Conservation (phyloP, 2,329 filamentous ascomycete species). For the Diaporthe citrichinensis region DNA sequence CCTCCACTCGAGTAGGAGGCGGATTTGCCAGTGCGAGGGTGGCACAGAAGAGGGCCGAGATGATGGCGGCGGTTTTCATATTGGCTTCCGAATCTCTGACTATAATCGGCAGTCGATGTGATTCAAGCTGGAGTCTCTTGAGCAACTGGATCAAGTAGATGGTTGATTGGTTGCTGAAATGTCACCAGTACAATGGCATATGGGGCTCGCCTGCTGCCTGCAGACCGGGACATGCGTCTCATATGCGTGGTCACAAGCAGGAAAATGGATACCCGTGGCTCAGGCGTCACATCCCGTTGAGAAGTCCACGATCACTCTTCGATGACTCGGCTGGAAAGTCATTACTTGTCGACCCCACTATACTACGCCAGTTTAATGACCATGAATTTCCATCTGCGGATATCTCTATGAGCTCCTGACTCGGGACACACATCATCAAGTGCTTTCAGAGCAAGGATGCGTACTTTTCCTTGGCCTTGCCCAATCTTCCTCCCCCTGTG, state of each 20-base stretch:
- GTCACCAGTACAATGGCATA: not conserved
- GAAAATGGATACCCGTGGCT: not conserved
- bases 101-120: fast-evolving
- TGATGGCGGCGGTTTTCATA: not conserved
- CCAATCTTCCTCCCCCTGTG: slow-evolving; percentile 1
- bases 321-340: not conserved
- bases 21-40: not conserved
- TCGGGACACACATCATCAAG: not conserved
- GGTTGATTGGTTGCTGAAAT: not conserved
- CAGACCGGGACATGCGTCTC: not conserved
- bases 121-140: not conserved
- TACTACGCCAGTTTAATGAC: not conserved
- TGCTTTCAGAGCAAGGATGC: not conserved
- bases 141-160: not conserved
- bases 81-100: not conserved
- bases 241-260: not conserved
- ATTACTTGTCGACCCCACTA: not conserved
- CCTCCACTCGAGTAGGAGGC: not conserved
- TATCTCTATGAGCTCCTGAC: not conserved
- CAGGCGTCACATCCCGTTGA: not conserved
- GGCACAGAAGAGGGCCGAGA: not conserved
- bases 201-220: too few species aligned
- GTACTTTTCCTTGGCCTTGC: not conserved
- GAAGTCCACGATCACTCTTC: too few species aligned
- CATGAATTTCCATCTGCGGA: not conserved